Percentiles rank a stretch among this genome's conserved stretches.
phyloP scores from a whole-genome alignment of 192 early-diverging fungal genomes.

The Coemansia aciculifera region DNA sequence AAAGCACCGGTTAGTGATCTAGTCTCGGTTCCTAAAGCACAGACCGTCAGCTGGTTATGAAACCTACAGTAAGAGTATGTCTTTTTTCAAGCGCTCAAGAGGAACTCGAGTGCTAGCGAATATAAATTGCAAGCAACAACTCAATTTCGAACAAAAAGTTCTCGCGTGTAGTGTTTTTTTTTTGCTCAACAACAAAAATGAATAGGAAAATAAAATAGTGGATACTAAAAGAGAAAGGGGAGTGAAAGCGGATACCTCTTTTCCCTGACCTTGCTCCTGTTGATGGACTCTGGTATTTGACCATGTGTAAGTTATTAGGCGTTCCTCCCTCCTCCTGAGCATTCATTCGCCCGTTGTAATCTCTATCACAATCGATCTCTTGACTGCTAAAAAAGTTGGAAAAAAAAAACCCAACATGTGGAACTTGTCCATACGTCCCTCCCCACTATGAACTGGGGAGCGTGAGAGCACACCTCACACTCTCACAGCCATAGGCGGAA shows the following conservation, averaged over 20 bases:
- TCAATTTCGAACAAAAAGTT: background rate
- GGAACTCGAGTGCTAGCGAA: background rate
- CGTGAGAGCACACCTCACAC: background rate
- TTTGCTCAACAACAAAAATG: background rate
- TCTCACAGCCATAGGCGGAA: background rate
- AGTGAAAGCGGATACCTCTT: background rate
- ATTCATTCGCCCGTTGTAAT: background rate
- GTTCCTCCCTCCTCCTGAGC: background rate
- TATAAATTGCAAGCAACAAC: conserved; percentile 1
- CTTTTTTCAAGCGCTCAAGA: background rate
- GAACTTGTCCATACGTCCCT: conserved; percentile 39
- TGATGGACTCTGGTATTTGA: background rate
- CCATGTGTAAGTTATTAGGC: conserved; percentile 2
- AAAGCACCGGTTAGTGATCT: background rate
- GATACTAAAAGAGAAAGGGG: background rate
- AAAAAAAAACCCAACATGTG: conserved; percentile 25
- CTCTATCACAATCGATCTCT: background rate
- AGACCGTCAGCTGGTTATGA: background rate
- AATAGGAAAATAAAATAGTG: background rate
- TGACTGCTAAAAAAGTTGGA: background rate
- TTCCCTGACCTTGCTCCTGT: background rate
- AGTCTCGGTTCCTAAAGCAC: background rate
- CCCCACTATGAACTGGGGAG: background rate
- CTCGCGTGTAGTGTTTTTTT: background rate
- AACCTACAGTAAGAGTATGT: background rate